Evolutionary conservation across 768 basidiomycete genomes (phyloP).

Genomic region (Podaxis sp.): DNA sequence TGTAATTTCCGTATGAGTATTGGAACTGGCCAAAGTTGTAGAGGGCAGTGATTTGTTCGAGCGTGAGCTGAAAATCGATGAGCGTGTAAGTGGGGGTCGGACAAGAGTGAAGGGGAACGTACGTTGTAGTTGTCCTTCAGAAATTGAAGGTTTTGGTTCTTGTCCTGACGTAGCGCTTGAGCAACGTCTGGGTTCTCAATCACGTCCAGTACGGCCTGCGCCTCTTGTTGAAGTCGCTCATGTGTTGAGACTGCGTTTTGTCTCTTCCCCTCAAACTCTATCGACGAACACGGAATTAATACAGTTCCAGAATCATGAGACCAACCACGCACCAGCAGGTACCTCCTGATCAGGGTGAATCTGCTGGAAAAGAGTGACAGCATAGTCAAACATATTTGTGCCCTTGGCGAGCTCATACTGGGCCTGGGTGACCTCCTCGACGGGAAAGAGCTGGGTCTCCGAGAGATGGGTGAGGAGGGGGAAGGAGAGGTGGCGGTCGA

Average conservation of each 20-base stretch:
- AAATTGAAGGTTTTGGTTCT: conserved; percentile 93
- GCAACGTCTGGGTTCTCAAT: conserved; percentile 98
- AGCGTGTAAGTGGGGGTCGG: background rate
- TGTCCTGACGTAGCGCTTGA: conserved; percentile 91
- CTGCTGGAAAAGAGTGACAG: conserved; percentile 76
- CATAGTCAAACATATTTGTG: conserved; percentile 98
- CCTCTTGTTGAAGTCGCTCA: conserved; percentile 84
- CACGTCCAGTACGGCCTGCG: conserved; percentile 90
- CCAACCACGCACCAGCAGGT: conserved; percentile 55
- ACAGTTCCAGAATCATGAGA: background rate
- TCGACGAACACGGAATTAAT: background rate
- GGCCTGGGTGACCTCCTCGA: conserved; percentile 78
- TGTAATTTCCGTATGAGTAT: conserved; percentile 98
- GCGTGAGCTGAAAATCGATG: conserved; percentile 63
- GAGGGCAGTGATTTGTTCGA: conserved; percentile 92
- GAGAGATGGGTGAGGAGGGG: conserved; percentile 89
- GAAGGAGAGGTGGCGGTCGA: conserved; percentile 94
- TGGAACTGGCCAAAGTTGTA: conserved; percentile 99
- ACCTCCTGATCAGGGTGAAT: conserved; percentile 70
- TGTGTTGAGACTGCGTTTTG: conserved; percentile 81
- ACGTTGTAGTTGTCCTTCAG: conserved; percentile 92
- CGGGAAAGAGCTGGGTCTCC: conserved; percentile 72
- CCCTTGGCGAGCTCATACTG: conserved; percentile 98
- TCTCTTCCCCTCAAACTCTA: conserved; percentile 86
- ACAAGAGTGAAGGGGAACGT: conserved; percentile 26